Conservation (phyloP, 2,329 filamentous ascomycete genomes). For the Alternaria viburni region DNA sequence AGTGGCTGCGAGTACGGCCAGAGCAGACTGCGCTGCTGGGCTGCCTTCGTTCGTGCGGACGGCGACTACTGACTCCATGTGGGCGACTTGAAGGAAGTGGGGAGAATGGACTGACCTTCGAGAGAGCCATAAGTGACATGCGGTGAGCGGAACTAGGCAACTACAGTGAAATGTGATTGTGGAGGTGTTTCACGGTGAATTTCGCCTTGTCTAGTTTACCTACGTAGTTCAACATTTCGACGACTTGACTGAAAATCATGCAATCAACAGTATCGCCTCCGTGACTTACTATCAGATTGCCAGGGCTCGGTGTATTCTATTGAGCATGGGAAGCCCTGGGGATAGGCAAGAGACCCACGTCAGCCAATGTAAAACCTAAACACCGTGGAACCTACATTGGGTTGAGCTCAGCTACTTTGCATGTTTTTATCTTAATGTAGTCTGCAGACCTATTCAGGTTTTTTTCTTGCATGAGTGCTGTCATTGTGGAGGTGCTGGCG, state of each 20-base stretch:
- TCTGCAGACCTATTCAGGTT: neutral
- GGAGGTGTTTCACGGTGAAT: neutral
- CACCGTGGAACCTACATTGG: neutral
- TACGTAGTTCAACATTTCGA: neutral
- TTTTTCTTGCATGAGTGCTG: neutral
- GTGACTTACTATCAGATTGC: neutral
- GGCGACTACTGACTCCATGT: neutral
- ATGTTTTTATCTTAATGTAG: neutral
- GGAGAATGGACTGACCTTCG: neutral
- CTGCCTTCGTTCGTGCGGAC: neutral
- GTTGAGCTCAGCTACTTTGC: neutral
- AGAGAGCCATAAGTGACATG: neutral
- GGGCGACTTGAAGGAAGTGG: neutral
- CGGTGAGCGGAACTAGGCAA: neutral
- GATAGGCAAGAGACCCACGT: neutral
- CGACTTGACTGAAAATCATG: neutral
- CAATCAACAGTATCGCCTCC: no score
- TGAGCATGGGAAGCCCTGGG: neutral
- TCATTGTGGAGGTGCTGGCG: neutral
- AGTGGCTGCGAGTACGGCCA: neutral
- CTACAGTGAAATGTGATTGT: neutral
- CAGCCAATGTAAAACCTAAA: neutral
- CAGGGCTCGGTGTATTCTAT: neutral
- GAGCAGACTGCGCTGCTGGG: neutral
- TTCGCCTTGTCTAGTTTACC: neutral